Percentiles rank a stretch among this genome's conserved stretches.
These are phyloP conservation scores for Pugionium dolabratum DNA, from an alignment of 345 rosid genomes.

Conservation along the genomic window DNA sequence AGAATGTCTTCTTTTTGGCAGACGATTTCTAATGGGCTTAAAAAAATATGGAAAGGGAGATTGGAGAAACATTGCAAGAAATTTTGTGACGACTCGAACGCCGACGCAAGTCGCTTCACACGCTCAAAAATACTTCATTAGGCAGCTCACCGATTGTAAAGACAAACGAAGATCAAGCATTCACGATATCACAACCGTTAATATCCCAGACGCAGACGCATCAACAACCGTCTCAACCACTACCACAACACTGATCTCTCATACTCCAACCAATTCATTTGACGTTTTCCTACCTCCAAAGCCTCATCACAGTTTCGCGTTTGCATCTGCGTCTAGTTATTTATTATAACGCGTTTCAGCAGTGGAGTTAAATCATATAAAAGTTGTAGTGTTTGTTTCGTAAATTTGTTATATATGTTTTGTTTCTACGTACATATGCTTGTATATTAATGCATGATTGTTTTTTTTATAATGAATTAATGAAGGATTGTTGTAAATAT, in stretches of 20 bases:
- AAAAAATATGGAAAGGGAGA: constrained; percentile 97
- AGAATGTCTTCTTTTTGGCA: constrained; percentile 25
- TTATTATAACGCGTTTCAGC: constrained; percentile 22
- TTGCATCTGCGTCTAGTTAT: constrained; percentile 28
- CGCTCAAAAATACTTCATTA: constrained; percentile 92
- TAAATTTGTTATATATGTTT: constrained; percentile 8
- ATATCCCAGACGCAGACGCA: constrained; percentile 46
- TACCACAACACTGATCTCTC: constrained; percentile 5
- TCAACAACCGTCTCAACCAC: constrained; percentile 42
- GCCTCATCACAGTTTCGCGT: constrained; percentile 25
- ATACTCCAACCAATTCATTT: constrained; percentile 26
- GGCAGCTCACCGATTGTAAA: constrained; percentile 89
- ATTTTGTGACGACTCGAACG: constrained; percentile 77
- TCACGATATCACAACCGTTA: constrained; percentile 92
- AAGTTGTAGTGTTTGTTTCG: constrained; percentile 4
- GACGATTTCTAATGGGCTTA: constrained; percentile 85
- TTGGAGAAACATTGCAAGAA: constrained; percentile 90
- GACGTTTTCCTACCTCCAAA: constrained; percentile 25
- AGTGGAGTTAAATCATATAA: constrained; percentile 25
- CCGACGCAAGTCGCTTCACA: constrained; percentile 98
- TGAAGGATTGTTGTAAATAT: constrained; percentile 29
- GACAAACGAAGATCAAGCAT: constrained; percentile 97
- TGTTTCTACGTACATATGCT: constrained; percentile 21
- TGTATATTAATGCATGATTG: constrained; percentile 6
- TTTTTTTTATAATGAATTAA: background rate